Base-by-base conservation (phyloP, 1,284 basidiomycete species). In the Pyrrhoderma lamaoense region DNA sequence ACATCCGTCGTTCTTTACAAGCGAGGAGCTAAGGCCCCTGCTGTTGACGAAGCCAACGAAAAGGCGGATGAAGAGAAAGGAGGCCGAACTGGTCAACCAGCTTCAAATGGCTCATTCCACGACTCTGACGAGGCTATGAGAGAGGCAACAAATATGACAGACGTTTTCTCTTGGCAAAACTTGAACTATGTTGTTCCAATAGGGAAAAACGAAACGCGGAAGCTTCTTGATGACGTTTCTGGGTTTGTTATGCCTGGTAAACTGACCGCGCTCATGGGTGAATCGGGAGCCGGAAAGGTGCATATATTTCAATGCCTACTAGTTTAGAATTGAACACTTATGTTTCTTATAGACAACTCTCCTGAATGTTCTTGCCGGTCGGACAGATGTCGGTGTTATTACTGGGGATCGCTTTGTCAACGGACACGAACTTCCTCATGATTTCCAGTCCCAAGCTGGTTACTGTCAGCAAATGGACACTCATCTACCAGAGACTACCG, bases 391-490 rank as follows among this genome's bases (percentile, higher is more conserved):
- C 51, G 93, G 92, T 21, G 76, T 91, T n/a, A 77, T 94, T 40
- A 74, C 72, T 1, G 93, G 93, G 0, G 80, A 89, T 43, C 76
- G 82, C 48, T 76, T 90, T 46, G 84, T 95, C 58, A 84, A 90
- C 56, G 92, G 91, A 0, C 75, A 80, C 40, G 67, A 72, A 3
- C 74, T 88, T 34, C 87, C 87, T 1, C 58, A 68, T 8, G 85
- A 88, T 57, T 94, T 93, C 75, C 81, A 85, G 59, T 74, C 78
- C 1, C 79, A 84, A 55, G 85, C 80, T 74, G 72, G 57, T 0
- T 91, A 91, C 61, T 83, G 80, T 50, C 87, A 90, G 61, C 89
- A 92, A 62, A 83, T 81, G 69, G 89, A 92, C 67, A 81, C 83
- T 0, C 87, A 90, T 62, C 66, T 85, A 16, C 69, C 76, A 0